These are phyloP conservation scores for Arabidopsis suecica DNA, from an alignment of 345 rosid species.

Conservation along the genomic window DNA sequence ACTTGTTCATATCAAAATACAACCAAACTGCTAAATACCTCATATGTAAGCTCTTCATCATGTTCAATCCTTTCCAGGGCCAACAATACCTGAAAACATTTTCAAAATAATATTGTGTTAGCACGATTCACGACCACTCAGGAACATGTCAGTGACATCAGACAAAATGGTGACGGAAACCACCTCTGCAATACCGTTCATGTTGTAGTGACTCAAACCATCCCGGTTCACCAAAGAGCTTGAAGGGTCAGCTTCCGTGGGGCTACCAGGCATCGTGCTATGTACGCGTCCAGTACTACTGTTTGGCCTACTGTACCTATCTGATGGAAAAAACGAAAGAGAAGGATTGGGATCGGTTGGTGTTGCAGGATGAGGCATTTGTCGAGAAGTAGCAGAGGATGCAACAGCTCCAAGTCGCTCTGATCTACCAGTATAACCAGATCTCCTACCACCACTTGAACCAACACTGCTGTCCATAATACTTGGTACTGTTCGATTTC, in stretches of 20 bases:
- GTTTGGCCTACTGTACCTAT: constrained; percentile 35
- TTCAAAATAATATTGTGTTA: constrained; percentile 15
- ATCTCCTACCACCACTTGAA: constrained; percentile 65
- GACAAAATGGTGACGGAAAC: constrained; percentile 14
- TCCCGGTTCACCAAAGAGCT: constrained; percentile 55
- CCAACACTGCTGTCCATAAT: constrained; percentile 52
- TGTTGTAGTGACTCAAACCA: constrained; percentile 61
- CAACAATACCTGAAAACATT: constrained; percentile 61
- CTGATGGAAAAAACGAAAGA: constrained; percentile 32
- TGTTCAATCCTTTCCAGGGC: constrained; percentile 91
- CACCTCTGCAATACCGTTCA: constrained; percentile 94
- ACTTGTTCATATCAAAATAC: constrained; percentile 21
- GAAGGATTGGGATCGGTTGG: constrained; percentile 50
- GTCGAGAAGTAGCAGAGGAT: constrained; percentile 46
- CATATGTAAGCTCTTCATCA: constrained; percentile 76
- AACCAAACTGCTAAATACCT: constrained; percentile 52
- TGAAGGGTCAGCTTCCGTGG: constrained; percentile 50
- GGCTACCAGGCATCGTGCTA: constrained; percentile 57
- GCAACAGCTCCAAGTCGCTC: constrained; percentile 46
- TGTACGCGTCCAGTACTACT: constrained; percentile 35
- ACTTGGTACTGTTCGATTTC: constrained; percentile 52
- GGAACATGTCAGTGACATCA: constrained; percentile 26
- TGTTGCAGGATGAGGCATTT: constrained; percentile 52
- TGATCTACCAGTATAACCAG: constrained; percentile 50
- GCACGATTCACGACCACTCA: neutral